These are phyloP conservation scores for Brassica balearica DNA, from an alignment of 441 rosid genomes.

Conservation along the genomic window DNA sequence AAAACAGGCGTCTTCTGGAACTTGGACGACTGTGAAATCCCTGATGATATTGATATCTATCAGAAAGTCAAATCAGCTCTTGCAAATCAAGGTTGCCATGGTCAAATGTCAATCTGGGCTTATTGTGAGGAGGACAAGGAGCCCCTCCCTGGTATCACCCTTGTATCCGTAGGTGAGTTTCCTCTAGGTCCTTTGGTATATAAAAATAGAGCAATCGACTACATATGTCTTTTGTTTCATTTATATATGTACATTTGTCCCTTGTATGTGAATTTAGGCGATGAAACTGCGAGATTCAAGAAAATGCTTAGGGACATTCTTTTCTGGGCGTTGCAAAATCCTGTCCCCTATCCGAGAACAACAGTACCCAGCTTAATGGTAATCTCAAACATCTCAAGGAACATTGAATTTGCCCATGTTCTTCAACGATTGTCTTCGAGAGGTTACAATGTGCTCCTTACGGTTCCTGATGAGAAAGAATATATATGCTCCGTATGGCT, in stretches of 20 bases:
- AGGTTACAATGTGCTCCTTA: background rate
- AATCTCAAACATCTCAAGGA: background rate
- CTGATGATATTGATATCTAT: background rate
- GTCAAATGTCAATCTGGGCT: background rate
- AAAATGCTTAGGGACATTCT: slow-evolving; percentile 5
- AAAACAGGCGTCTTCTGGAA: slow-evolving; percentile 6
- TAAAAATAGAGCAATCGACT: background rate
- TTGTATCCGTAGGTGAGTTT: slow-evolving; percentile 3
- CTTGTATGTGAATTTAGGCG: background rate
- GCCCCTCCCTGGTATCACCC: background rate
- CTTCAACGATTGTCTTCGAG: background rate
- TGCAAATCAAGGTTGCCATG: background rate
- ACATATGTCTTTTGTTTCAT: background rate
- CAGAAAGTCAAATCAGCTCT: slow-evolving; percentile 7
- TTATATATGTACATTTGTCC: background rate
- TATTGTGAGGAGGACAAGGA: background rate
- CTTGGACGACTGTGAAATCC: background rate
- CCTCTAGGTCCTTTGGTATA: background rate
- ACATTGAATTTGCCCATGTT: background rate
- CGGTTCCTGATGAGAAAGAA: background rate
- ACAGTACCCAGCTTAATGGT: background rate
- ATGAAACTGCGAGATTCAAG: background rate
- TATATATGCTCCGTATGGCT: background rate
- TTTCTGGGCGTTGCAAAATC: background rate
- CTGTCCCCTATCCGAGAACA: background rate